Conservation (phyloP, 306 rosid genomes). For the Castanea sativa region DNA sequence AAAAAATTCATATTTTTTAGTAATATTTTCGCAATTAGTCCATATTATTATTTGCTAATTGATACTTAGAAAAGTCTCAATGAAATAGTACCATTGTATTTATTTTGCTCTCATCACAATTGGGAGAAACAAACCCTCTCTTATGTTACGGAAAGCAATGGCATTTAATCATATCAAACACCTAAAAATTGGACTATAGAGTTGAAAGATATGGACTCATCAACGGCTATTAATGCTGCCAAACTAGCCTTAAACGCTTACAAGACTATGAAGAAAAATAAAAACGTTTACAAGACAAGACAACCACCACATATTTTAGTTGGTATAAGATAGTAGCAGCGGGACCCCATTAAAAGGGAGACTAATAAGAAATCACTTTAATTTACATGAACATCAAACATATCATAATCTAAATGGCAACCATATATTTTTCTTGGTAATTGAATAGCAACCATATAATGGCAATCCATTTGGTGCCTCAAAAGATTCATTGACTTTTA, state of each 20-base stretch:
- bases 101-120: not conserved
- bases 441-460: not conserved
- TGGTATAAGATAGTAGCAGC: slow-evolving; percentile 6
- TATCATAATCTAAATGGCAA: not conserved
- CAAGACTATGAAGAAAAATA: not conserved
- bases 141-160: no score
- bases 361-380: not conserved
- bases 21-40: no score
- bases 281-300: not conserved
- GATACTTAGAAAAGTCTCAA: not conserved
- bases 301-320: slow-evolving; percentile 12
- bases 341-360: slow-evolving; percentile 12
- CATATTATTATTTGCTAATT: not conserved
- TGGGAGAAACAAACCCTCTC: not conserved
- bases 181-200: not conserved
- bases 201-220: not conserved
- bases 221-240: not conserved
- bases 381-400: not conserved
- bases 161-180: not conserved
- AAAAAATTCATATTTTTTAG: not conserved
- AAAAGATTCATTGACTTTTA: not conserved
- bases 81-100: not conserved
- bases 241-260: not conserved
- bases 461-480: not conserved
- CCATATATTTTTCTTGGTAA: no score